Base-by-base conservation (phyloP, 2,329 filamentous ascomycete genomes). In the Aureobasidium uvarum region DNA sequence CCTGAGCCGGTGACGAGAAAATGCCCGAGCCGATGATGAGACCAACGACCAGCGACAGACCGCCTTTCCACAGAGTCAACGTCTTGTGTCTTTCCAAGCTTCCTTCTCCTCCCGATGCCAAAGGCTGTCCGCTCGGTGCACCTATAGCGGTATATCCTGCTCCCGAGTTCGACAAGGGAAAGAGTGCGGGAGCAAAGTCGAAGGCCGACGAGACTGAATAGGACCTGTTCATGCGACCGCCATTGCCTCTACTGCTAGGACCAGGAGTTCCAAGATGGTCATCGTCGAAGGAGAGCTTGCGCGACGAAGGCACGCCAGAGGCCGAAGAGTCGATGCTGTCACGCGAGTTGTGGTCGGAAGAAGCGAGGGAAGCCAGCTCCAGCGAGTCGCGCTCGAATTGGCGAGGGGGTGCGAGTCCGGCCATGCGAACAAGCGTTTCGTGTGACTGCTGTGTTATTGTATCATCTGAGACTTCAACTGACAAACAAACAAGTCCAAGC, bases 1-100 rank as follows among this genome's bases (percentile, higher is more conserved):
- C 94, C 74, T 96, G 91, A 64, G 91, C 92, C 0, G 94, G 94
- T 25, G 92, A 96, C 3, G 92, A 96, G 78, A 98, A 99, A 73
- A 99, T 97, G 16, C 94, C 95, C 28, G 91, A 96, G 3, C 95
- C 95, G 73, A 99, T 98, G 70, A 98, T 96, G 69, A 99, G 79
- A 1, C 95, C 94, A 56, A 98, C 85, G 58, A 99, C 90, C 66
- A 99, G 81, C 28, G 92, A 96, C 66, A 99, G 78, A 0, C 95
- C 95, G 0, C 95, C 95, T 76, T 99, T 99, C 54, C 98, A 75
- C 74, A 94, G 98, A 33, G 95, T 98, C 77, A 99, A 79, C 16
- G 91, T 96, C 81, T 99, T 99, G 81, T 96, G 89, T 76, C 92
- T 95, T 81, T 99, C 95, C 69, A 98, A 78, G 46, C 89, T 92